Percentiles rank a stretch among this genome's conserved stretches.
phyloP scores from a whole-genome alignment of 108 stramenopile genomes.

The Nitzschia sp. region DNA sequence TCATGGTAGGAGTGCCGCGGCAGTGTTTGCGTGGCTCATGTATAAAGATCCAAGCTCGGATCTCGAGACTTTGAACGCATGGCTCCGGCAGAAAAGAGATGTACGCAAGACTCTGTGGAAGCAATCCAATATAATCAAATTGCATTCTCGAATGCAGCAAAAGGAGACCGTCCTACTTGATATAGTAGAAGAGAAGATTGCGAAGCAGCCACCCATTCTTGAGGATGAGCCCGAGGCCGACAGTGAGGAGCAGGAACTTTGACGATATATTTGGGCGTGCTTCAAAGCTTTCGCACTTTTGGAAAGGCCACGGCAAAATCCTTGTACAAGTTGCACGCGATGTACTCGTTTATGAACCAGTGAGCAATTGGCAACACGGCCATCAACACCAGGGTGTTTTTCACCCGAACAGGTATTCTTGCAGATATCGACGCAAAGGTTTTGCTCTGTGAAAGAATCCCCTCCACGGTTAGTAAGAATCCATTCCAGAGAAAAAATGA shows the following conservation, averaged over 20 bases:
- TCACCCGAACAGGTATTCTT: not conserved
- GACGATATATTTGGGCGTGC: too few species aligned
- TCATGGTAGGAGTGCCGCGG: slow-evolving; percentile 83
- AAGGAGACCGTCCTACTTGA: slow-evolving; percentile 15
- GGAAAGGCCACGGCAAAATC: not conserved
- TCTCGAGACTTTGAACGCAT: slow-evolving; percentile 62
- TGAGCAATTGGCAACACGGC: not conserved
- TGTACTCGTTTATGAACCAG: not conserved
- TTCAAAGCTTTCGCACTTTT: not conserved
- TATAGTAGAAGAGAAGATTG: not conserved
- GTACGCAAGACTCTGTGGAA: slow-evolving; percentile 73
- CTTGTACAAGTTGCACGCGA: not conserved
- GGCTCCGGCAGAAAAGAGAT: slow-evolving; percentile 64
- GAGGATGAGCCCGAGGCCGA: too few species aligned
- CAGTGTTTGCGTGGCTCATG: slow-evolving; percentile 79
- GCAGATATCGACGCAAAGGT: not conserved
- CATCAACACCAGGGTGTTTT: not conserved
- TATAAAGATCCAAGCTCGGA: slow-evolving; percentile 47
- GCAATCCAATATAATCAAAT: slow-evolving; percentile 65
- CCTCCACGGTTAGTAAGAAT: not conserved
- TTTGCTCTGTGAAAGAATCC: not conserved
- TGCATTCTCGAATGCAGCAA: slow-evolving; percentile 40
- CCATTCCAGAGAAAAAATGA: not conserved
- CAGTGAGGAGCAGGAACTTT: too few species aligned
- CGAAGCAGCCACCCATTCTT: too few species aligned